Base-by-base conservation (phyloP, 768 basidiomycete species). In the Mycena chlorophos region DNA sequence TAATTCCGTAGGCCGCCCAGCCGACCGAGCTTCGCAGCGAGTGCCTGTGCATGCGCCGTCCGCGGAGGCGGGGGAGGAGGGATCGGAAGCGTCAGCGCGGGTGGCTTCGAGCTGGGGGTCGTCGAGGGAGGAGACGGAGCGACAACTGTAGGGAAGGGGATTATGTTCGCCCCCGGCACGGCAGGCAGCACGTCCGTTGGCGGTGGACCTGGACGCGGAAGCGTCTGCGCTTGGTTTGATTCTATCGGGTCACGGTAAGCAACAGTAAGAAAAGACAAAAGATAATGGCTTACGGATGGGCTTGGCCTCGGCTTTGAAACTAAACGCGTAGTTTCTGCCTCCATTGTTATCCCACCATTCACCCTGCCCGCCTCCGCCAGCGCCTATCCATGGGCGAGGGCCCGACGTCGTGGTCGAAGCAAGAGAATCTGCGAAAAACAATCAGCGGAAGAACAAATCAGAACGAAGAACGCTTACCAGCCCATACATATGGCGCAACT, bases 321-420 rank as follows among this genome's bases (percentile, higher is more conserved):
- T 71, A 77, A 50, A 97, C 73, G 23, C 80, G 75, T 95, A 98
- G 68, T 98, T 95, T 59, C 68, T 60, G 0, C 86, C 87, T 3
- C 62, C 71, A 63, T 96, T 96, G 68, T 94, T 95, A 73, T 98
- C 96, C 96, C 96, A 98, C 80, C 88, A 89, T 73, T 98, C 95
- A 1, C 82, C 81, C n/a, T 10, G 25, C 5, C 55, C 28, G 17
- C 52, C 60, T 2, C 60, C 58, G 51, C 60, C 63, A 8, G 29
- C 50, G 57, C 40, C 52, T 39, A 49, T 48, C 65, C 30, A 50
- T 20, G 29, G 14, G 37, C 38, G 52, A 34, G 25, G 27, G 51
- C 23, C 17, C 50, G 26, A 22, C 19, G 34, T 23, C 3, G 1
- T 12, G 19, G 29, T n/a, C 23, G 1, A 23, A 19, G 2, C 39